Base-by-base conservation (phyloP, 306 rosid species). In the Cucurbita moschata region DNA sequence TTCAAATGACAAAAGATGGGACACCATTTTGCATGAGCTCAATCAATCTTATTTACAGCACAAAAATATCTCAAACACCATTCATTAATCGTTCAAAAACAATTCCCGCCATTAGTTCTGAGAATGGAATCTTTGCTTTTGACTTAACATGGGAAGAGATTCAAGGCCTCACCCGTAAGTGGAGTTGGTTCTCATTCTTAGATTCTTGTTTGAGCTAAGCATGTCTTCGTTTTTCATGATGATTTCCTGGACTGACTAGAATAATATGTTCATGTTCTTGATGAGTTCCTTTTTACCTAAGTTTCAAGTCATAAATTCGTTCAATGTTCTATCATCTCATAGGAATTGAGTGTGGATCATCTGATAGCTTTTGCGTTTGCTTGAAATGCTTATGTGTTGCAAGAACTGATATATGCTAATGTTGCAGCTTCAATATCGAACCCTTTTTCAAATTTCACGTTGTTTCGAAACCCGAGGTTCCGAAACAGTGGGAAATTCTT, bases 1-100 rank as follows among this genome's bases (percentile, higher is more conserved):
- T 95, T 79, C 97, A 88, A 86, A 74, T 91, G 12, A 75, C 97
- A 8, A 84, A 86, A 81, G 99, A 91, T 18, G 88, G 97, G 71
- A 82, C 8, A 60, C 96, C 89, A 71, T 85, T 95, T 82, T 95
- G 97, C 82, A 77, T 71, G 55, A 89, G 84, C 85, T 78, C 87
- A 74, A 82, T 87, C 43, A 87, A 94, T 85, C 97, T 94, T 62
- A 76, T 89, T 3, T 88, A 89, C 71, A 86, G 87, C 84, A 90
- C 97, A 35, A 65, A 69, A 4, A 88, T 77, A 15, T 80, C 80
- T 81, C 88, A 84, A 78, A 76, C 96, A 71, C 0, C 1, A 1
- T 94, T 81, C 77, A 80, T 73, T 72, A 77, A 0, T 65, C 76
- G 39, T 59, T 60, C 83, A 39, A 75, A 58, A 53, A 57, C 5